Evolutionary conservation across 2,329 filamentous ascomycete species (phyloP).

Genomic region (Falciphora oryzae): DNA sequence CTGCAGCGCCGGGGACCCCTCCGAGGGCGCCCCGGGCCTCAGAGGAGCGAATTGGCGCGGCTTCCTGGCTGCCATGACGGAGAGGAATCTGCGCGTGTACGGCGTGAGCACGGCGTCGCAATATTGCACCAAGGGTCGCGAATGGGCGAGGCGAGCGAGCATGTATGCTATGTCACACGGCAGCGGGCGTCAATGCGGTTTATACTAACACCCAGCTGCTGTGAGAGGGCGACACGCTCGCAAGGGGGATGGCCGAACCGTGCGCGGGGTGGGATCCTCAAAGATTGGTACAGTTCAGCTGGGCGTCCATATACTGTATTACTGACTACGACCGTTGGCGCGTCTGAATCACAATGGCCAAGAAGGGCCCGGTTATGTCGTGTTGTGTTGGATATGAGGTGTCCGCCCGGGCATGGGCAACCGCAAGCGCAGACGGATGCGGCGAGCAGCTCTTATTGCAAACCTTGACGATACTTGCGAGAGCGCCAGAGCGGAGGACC

Average conservation of each 20-base stretch:
- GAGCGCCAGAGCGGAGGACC: no score
- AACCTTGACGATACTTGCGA: no score
- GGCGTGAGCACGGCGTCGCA: background rate
- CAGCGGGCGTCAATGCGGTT: background rate
- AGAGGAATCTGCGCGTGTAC: constrained; percentile 25
- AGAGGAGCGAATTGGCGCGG: constrained; percentile 53
- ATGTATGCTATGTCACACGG: background rate
- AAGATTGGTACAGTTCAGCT: background rate
- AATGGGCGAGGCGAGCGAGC: no score
- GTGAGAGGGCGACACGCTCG: no score
- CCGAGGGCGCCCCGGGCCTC: constrained; percentile 27
- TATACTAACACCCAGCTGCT: background rate
- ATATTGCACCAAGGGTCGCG: background rate
- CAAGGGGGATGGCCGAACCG: no score
- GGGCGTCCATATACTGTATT: background rate
- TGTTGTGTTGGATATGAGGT: background rate
- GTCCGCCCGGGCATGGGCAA: no score
- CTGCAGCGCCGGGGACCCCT: constrained; percentile 31
- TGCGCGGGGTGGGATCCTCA: background rate
- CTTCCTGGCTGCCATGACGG: constrained; percentile 35
- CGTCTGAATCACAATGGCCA: background rate
- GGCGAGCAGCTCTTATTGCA: no score
- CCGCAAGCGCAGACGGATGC: no score
- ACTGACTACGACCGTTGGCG: background rate
- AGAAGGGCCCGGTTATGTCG: background rate